Conservation (phyloP, 2,329 filamentous ascomycete genomes). For the Fusarium oxysporum region DNA sequence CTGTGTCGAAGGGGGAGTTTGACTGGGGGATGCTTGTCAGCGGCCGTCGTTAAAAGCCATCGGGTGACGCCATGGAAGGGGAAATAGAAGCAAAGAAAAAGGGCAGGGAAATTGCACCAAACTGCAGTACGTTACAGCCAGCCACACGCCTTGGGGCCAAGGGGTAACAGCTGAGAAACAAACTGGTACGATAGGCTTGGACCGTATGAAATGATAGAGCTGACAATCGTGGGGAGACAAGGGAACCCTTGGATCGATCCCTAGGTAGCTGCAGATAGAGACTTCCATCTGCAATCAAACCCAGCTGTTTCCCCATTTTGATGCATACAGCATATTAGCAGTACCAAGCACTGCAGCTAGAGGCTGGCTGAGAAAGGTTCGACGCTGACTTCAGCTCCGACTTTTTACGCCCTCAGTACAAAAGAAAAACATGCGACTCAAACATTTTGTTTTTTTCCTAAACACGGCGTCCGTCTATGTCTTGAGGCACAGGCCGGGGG, state of each 20-base stretch:
- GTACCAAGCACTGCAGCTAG: slow-evolving; percentile 3
- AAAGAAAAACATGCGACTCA: slow-evolving; percentile 32
- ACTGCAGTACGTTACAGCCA: slow-evolving; percentile 27
- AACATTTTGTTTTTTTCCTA: slow-evolving; percentile 1
- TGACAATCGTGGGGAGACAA: slow-evolving; percentile 39
- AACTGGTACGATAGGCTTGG: slow-evolving; percentile 14
- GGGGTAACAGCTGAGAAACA: slow-evolving; percentile 22
- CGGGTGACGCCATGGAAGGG: slow-evolving; percentile 37
- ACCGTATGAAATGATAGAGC: slow-evolving; percentile 15
- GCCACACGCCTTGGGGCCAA: slow-evolving; percentile 22
- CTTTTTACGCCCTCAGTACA: neutral
- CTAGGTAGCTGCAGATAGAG: slow-evolving; percentile 22
- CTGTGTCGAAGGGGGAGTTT: slow-evolving; percentile 69
- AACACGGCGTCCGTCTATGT: slow-evolving; percentile 17
- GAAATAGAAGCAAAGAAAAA: slow-evolving; percentile 42
- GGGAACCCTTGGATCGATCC: slow-evolving; percentile 33
- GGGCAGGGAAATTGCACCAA: slow-evolving; percentile 42
- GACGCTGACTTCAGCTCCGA: slow-evolving; percentile 40
- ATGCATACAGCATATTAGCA: slow-evolving; percentile 15
- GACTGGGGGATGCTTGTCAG: slow-evolving; percentile 56
- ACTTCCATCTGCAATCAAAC: slow-evolving; percentile 11
- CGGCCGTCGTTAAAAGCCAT: slow-evolving; percentile 33
- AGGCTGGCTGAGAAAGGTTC: slow-evolving; percentile 13
- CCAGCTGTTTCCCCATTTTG: slow-evolving; percentile 7
- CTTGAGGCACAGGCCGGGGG: slow-evolving; percentile 31